Evolutionary conservation across 805 yeast species (phyloP).

Genomic region (Peterozyma toletana): DNA sequence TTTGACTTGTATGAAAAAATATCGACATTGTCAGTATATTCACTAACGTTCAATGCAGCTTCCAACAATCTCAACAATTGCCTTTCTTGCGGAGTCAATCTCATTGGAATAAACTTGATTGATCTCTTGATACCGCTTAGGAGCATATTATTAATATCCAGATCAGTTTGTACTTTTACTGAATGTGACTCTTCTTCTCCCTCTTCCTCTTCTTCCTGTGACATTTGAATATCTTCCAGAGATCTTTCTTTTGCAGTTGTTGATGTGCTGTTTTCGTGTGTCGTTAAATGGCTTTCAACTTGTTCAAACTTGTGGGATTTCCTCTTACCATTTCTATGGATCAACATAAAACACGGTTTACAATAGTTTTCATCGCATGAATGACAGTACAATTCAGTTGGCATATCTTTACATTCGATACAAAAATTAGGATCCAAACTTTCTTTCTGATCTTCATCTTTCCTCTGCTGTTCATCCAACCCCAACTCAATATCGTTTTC

Average conservation of each 20-base stretch:
- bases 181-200: slow-evolving; percentile 10
- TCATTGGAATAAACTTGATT: slow-evolving; percentile 56
- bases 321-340: slow-evolving; percentile 65
- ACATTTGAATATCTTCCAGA: slow-evolving; percentile 7
- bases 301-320: slow-evolving; percentile 31
- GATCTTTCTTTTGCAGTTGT: slow-evolving; percentile 4
- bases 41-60: slow-evolving; percentile 73
- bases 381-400: slow-evolving; percentile 52
- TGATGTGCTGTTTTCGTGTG: slow-evolving; percentile 11
- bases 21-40: slow-evolving; percentile 75
- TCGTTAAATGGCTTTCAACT: slow-evolving; percentile 13
- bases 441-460: slow-evolving; percentile 17
- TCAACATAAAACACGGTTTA: slow-evolving; percentile 58
- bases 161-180: slow-evolving; percentile 8
- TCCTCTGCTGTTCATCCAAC: not conserved
- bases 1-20: slow-evolving; percentile 60
- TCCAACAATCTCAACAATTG: slow-evolving; percentile 59
- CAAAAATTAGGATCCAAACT: slow-evolving; percentile 37
- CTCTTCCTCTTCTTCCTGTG: slow-evolving; percentile 12
- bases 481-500: slow-evolving; percentile 10
- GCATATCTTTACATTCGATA: slow-evolving; percentile 70
- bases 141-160: slow-evolving; percentile 13
- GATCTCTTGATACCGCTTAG: slow-evolving; percentile 33
- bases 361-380: slow-evolving; percentile 66
- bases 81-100: slow-evolving; percentile 63